Base-by-base conservation (phyloP, 202 grass and related monocot genomes). In the Panicum virgatum region DNA sequence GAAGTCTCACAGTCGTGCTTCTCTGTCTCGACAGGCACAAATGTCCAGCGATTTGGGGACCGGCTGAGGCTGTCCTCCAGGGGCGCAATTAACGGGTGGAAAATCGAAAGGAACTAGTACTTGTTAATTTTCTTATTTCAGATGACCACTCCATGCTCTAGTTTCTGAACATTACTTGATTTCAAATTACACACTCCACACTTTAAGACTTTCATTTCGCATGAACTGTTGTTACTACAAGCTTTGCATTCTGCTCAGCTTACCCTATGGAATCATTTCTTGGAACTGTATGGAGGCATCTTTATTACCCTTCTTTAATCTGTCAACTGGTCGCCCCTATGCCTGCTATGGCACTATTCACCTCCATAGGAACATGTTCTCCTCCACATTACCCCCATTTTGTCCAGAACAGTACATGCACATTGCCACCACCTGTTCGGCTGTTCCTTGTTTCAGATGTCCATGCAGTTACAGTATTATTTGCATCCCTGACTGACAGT, bases 1-100 rank as follows among this genome's bases (percentile, higher is more conserved):
- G 71, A 75, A 83, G 61, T 18, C 70, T 54, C 47, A 66, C 73
- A 45, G 37, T 36, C 45, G 61, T 25, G 66, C 60, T 56, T 64
- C 6, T 62, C 8, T 72, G 8, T 63, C 27, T 62, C 15, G 38
- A 73, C 43, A 48, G n/a, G 44, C 80, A 29, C 37, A 40, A 10
- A 42, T 64, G 10, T n/a, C 30, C 23, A 76, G 72, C 69, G 2
- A 14, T 58, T 52, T 52, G 61, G 61, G 51, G 11, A 22, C 69
- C 38, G 29, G 57, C 38, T 57, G 71, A 59, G 19, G 62, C 50
- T 84, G 38, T 69, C n/a, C 62, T 76, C 26, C 48, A 57, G 48
- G 25, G 52, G 26, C 32, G 25, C 36, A 44, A 64, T 76, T 45
- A 27, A 80, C 45, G 20, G 48, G 48, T 76, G 37, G 26, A 8